phyloP scores from a whole-genome alignment of 2,329 filamentous ascomycete species.

The Penicillium sp. region DNA sequence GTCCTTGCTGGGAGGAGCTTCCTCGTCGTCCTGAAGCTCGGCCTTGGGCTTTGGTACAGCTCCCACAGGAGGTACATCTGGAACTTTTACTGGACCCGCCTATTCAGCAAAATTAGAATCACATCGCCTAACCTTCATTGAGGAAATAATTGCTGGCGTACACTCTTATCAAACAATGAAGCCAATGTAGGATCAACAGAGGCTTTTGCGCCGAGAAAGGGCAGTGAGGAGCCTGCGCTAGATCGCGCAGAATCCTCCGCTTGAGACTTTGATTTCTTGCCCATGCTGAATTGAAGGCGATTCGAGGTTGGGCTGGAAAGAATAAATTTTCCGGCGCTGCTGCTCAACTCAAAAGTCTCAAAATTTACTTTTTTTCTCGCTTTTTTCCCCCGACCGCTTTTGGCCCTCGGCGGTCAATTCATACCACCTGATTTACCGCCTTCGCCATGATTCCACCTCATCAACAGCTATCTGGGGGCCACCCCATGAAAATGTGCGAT shows the following conservation, averaged over 20 bases:
- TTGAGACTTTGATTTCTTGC: conserved; percentile 41
- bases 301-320: background rate
- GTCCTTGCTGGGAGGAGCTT: conserved; percentile 33
- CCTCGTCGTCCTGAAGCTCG: conserved; percentile 28
- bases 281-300: conserved; percentile 30
- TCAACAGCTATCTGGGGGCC: background rate
- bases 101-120: conserved; percentile 22
- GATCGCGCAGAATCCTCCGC: conserved; percentile 22
- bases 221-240: conserved; percentile 29
- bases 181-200: conserved; percentile 71
- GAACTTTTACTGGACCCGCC: conserved; percentile 48
- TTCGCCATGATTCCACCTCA: background rate
- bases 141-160: conserved; percentile 51
- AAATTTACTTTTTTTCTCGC: conserved; percentile 12
- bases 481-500: background rate
- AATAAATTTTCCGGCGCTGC: background rate
- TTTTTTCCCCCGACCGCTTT: conserved; percentile 11
- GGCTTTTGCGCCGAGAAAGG: conserved; percentile 63
- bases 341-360: background rate
- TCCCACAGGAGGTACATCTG: conserved; percentile 27
- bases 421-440: conserved; percentile 8
- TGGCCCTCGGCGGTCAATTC: conserved; percentile 1
- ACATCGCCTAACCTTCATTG: conserved; percentile 14
- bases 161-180: conserved; percentile 74
- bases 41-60: conserved; percentile 22